Evolutionary conservation across 1,139 yeast genomes (phyloP).

Genomic region (Lodderomyces theae): DNA sequence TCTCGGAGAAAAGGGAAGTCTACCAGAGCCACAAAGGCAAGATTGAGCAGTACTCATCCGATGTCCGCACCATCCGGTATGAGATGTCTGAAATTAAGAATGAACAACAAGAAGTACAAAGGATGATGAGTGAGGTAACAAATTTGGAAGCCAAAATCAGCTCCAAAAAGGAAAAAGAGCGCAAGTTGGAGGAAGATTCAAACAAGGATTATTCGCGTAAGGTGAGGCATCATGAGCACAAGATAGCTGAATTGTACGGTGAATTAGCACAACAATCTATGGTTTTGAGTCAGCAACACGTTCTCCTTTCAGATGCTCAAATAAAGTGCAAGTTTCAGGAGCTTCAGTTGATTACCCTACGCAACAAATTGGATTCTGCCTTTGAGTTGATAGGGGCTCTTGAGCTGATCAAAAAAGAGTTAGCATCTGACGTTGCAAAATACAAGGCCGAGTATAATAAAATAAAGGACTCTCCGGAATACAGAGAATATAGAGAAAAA

Average conservation of each 20-base stretch:
- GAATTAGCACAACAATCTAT: conserved; percentile 20
- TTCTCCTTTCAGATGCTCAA: conserved; percentile 21
- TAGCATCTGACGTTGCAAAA: conserved; percentile 31
- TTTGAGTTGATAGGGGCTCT: conserved; percentile 33
- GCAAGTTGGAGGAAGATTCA: conserved; percentile 25
- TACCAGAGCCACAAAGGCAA: conserved; percentile 1
- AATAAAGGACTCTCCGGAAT: conserved; percentile 45
- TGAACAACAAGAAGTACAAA: conserved; percentile 13
- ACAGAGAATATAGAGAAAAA: conserved; percentile 38
- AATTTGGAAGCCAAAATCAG: conserved; percentile 22
- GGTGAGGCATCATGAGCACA: conserved; percentile 21
- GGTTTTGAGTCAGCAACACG: conserved; percentile 12
- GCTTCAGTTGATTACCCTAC: conserved; percentile 26
- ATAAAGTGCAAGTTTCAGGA: conserved; percentile 23
- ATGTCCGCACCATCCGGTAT: conserved; percentile 16
- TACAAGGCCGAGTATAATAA: conserved; percentile 43
- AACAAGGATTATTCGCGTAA: conserved; percentile 29
- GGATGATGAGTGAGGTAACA: conserved; percentile 14
- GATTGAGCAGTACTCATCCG: conserved; percentile 6
- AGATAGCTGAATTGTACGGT: conserved; percentile 25
- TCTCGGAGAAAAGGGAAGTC: conserved; percentile 7
- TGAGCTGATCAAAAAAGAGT: conserved; percentile 27
- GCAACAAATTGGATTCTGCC: conserved; percentile 34
- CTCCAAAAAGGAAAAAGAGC: conserved; percentile 23
- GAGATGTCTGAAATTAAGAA: conserved; percentile 18